Evolutionary conservation across 129 eudicot genomes (phyloP), one percentile per base, ranked within the genome.

Genomic region (Chrysanthemum lavandulifolium): DNA sequence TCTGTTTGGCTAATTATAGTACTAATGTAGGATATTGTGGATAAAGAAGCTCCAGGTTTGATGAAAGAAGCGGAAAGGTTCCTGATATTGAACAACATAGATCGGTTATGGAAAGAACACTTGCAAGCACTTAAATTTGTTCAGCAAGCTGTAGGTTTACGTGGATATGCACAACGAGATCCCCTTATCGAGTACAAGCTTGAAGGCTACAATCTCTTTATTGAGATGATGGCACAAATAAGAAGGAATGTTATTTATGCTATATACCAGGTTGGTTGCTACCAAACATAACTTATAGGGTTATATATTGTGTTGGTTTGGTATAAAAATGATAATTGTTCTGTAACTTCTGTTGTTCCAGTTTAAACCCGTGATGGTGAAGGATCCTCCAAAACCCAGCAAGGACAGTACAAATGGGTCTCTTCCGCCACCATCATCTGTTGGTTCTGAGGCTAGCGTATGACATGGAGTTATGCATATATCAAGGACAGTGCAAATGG

Each of bases 61-160:
- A 95, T 95, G 99, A 95, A 88, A 73, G 97, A 95, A 79, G 99
- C 99, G 40, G 99, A 95, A 74, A 89, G 91, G 83, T 95, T 90
- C 68, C 86, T 95, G 58, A 76, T 91, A 65, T 67, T 95, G 80
- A 91, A 87, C 85, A 95, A 95, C 87, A 88, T 95, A 61, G 99
- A 95, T 82, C 96, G 99, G 45, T 71, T 95, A 64, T 95, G 99
- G 99, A 95, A 95, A 76, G 99, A 95, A 78, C 99, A 95, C 88
- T 84, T 95, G 96, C 99, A 95, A 79, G 96, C 97, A 40, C 84
- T 95, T 19, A 95, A 88, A 77, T 95, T 95, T 77, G 97, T 95
- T 61, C 99, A 95, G 83, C 99, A 95, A 85, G 99, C 99, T 33
- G 99, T 95, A 14, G 93, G 99, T 33, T 83, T 95, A 79, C 97